Conservation (phyloP, 2,329 filamentous ascomycete species). For the Phialophora verrucosa region DNA sequence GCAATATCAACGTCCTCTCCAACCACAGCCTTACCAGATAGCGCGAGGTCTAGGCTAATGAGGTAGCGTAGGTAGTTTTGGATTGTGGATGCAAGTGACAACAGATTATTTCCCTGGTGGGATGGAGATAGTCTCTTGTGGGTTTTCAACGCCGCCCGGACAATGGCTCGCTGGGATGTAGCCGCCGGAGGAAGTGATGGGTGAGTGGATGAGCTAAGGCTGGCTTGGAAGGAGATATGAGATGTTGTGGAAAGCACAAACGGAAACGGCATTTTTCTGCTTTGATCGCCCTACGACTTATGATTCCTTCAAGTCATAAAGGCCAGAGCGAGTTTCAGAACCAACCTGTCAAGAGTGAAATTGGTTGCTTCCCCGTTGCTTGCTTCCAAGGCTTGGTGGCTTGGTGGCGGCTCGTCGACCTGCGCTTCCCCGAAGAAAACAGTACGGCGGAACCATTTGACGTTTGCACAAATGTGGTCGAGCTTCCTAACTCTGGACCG, state of each 20-base stretch:
- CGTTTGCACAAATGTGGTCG: neutral
- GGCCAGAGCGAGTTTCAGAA: neutral
- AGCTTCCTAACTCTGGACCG: neutral
- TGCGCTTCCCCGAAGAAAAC: neutral
- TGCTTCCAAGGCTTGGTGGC: neutral
- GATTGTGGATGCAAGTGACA: constrained; percentile 70
- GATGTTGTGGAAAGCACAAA: constrained; percentile 91
- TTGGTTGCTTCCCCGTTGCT: neutral
- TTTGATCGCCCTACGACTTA: neutral
- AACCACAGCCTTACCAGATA: constrained; percentile 62
- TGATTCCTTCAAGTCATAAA: neutral
- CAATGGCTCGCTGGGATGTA: constrained; percentile 80
- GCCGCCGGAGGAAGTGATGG: constrained; percentile 84
- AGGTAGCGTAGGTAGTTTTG: constrained; percentile 84
- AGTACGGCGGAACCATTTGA: neutral
- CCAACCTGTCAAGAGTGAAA: neutral
- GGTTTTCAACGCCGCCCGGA: constrained; percentile 82
- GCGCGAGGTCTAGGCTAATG: constrained; percentile 73
- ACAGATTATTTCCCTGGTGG: constrained; percentile 73
- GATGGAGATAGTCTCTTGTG: constrained; percentile 82
- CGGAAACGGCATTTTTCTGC: constrained; percentile 76
- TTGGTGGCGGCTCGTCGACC: neutral
- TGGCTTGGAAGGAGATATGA: constrained; percentile 78
- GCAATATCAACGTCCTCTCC: constrained; percentile 71
- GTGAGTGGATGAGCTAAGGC: constrained; percentile 79